Percentiles rank a stretch among this genome's conserved stretches.
phyloP scores from a whole-genome alignment of 371 early-diverging fungal genomes.

The Lichtheimia corymbifera region DNA sequence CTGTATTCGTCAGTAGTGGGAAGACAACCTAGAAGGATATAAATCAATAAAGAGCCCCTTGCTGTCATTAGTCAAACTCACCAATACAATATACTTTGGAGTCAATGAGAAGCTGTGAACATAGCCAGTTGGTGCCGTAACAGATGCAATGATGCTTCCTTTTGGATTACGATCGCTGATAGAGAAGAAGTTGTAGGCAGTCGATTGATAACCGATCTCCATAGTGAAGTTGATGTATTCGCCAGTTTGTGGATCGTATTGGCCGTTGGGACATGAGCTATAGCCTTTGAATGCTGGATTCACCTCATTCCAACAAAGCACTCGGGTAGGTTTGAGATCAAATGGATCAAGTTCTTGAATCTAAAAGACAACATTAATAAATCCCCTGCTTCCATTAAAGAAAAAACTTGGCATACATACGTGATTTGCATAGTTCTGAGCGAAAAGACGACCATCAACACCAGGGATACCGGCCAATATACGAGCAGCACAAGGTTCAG shows the following conservation, averaged over 20 bases:
- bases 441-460: slow-evolving; percentile 54
- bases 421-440: slow-evolving; percentile 60
- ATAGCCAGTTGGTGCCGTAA: slow-evolving; percentile 66
- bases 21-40: slow-evolving; percentile 33
- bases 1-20: slow-evolving; percentile 53
- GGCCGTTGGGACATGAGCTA: slow-evolving; percentile 71
- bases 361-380: slow-evolving; percentile 20
- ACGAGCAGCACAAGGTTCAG: slow-evolving; percentile 59
- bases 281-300: slow-evolving; percentile 72
- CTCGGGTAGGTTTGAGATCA: slow-evolving; percentile 68
- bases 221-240: slow-evolving; percentile 73
- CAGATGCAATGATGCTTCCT: slow-evolving; percentile 61
- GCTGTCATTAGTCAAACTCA: slow-evolving; percentile 15
- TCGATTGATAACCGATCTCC: slow-evolving; percentile 68
- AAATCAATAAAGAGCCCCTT: not conserved
- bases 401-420: slow-evolving; percentile 23
- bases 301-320: slow-evolving; percentile 63
- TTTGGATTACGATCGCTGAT: slow-evolving; percentile 59
- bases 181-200: slow-evolving; percentile 67
- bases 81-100: slow-evolving; percentile 68
- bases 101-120: slow-evolving; percentile 77
- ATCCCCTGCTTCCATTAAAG: not conserved
- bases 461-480: slow-evolving; percentile 53
- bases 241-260: slow-evolving; percentile 65
- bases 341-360: slow-evolving; percentile 76